phyloP scores from a whole-genome alignment of 306 rosid genomes.

The Cucurbita pepo region DNA sequence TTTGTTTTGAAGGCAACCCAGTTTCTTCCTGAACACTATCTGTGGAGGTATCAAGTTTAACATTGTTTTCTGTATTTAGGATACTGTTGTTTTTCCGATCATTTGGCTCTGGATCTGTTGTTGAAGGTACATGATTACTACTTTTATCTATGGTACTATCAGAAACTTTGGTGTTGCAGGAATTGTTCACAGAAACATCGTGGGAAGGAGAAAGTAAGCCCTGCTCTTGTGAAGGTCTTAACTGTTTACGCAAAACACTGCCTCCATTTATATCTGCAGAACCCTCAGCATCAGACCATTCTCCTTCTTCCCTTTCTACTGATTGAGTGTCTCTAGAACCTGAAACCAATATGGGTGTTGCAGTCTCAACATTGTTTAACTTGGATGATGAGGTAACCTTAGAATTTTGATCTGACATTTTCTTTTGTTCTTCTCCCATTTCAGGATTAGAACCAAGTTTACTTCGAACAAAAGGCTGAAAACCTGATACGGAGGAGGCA shows the following conservation, averaged over 20 bases:
- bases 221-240: slow-evolving; percentile 30
- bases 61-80: slow-evolving; percentile 40
- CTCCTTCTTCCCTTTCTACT: slow-evolving; percentile 93
- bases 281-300: slow-evolving; percentile 90
- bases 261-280: slow-evolving; percentile 36
- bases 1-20: slow-evolving; percentile 40
- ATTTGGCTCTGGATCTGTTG: slow-evolving; percentile 26
- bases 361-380: slow-evolving; percentile 21
- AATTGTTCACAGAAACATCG: slow-evolving; percentile 25
- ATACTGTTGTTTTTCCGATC: slow-evolving; percentile 33
- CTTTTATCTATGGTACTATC: slow-evolving; percentile 28
- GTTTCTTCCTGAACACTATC: slow-evolving; percentile 49
- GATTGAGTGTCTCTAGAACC: slow-evolving; percentile 23
- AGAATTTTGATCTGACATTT: slow-evolving; percentile 20
- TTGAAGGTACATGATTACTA: slow-evolving; percentile 29
- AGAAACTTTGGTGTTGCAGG: slow-evolving; percentile 24
- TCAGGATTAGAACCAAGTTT: slow-evolving; percentile 33
- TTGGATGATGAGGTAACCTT: slow-evolving; percentile 18
- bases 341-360: slow-evolving; percentile 16
- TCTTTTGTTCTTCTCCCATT: slow-evolving; percentile 30
- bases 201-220: slow-evolving; percentile 20
- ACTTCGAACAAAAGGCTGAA: slow-evolving; percentile 84
- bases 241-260: slow-evolving; percentile 26
- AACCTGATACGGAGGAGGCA: slow-evolving; percentile 73
- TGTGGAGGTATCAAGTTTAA: slow-evolving; percentile 36